Percentiles rank a stretch among this genome's conserved stretches.
phyloP scores from a whole-genome alignment of 1,284 basidiomycete genomes.

The Ceratorhiza oryzae-sativae region DNA sequence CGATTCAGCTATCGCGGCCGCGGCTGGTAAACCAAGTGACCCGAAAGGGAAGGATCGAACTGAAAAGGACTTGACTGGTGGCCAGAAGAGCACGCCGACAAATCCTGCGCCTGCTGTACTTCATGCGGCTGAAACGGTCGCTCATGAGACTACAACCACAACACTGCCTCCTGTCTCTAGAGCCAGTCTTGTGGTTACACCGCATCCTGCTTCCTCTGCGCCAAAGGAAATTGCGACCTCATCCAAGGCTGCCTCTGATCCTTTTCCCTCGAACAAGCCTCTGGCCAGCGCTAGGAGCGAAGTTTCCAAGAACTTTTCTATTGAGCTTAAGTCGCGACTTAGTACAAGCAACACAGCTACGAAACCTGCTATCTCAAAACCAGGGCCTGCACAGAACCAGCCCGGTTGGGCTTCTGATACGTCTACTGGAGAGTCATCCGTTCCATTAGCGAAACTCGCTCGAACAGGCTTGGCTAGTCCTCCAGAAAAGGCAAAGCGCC shows the following conservation, averaged over 20 bases:
- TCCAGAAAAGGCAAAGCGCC: neutral
- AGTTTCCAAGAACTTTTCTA: neutral
- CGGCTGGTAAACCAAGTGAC: neutral
- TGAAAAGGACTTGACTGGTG: neutral
- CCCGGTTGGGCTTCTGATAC: neutral
- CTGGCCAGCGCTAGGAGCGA: neutral
- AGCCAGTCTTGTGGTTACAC: neutral
- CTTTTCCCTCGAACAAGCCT: neutral
- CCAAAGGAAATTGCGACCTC: neutral
- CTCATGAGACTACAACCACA: neutral
- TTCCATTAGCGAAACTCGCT: neutral
- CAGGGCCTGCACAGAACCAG: neutral
- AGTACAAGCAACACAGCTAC: neutral
- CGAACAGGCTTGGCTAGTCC: neutral
- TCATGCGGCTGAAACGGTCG: neutral
- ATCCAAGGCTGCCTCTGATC: neutral
- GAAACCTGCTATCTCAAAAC: neutral
- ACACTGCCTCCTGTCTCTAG: neutral
- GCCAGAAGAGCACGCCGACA: neutral
- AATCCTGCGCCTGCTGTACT: neutral
- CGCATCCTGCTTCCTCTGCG: neutral
- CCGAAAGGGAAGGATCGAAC: neutral
- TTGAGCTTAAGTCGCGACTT: neutral
- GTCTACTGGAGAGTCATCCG: neutral
- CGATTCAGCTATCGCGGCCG: conserved; percentile 4